Evolutionary conservation across 129 eudicot genomes (phyloP), one percentile per base, ranked within the genome.

Genomic region (Ambrosia trifida): DNA sequence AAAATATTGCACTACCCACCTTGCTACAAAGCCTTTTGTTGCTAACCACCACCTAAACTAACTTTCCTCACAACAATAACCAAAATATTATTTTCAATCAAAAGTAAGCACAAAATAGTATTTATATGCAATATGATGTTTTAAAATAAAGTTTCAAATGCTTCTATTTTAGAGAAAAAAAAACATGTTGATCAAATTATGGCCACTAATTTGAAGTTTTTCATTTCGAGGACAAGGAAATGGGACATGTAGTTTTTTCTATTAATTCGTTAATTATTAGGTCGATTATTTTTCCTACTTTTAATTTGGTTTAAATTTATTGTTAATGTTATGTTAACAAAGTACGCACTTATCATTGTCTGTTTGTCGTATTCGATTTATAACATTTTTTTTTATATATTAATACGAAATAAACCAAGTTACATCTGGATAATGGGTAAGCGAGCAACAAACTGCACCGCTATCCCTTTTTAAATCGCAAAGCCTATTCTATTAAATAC

Each of bases 171-270:
- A 24, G 38, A 12, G 51, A 5, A 50, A 44, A 58, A 31, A 14
- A 12, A 73, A 73, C 47, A 9, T 45, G 19, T 33, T 43, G 78
- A 49, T 62, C 50, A 33, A 49, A 47, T 61, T 58, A 2, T 59
- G 45, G 36, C 68, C 59, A 31, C 68, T 28, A 58, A 59, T 38
- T 56, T 3, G 40, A 58, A 43, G 17, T 44, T n/a, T 12, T 72
- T 44, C 3, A 17, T 19, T 70, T 0, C 1, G 52, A 24, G 36
- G 19, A 28, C 72, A 30, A 66, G 28, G n/a, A 56, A 70, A 53
- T 33, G 8, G 75, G 46, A 49, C 53, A 70, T 7, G 40, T 56
- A 54, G 53, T 51, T 51, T 19, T 24, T 40, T 38, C 13, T 3
- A 3, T 19, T 7, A 36, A 70, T 36, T 13, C 11, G 2, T 12